These are phyloP conservation scores for Stenocarpella maydis DNA, from an alignment of 2,329 filamentous ascomycete species.

Conservation along the genomic window DNA sequence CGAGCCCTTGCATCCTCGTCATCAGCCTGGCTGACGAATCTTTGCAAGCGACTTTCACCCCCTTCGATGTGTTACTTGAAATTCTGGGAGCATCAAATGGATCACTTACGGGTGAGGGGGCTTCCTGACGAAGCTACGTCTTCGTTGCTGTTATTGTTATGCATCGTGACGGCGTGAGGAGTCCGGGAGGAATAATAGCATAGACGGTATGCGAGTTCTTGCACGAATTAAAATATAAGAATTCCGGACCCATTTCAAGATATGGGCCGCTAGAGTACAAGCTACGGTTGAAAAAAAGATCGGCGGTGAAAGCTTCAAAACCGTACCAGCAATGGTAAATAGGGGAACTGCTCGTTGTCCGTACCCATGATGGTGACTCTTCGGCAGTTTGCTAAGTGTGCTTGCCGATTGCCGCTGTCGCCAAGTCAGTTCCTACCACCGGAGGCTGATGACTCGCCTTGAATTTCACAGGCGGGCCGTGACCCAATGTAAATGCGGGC, in stretches of 20 bases:
- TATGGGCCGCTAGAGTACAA: background rate
- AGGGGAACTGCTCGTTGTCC: background rate
- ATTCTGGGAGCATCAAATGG: background rate
- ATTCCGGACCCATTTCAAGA: background rate
- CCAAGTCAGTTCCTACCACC: slow-evolving; percentile 4
- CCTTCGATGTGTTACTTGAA: slow-evolving; percentile 3
- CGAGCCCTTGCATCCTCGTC: slow-evolving; percentile 51
- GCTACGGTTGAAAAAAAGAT: background rate
- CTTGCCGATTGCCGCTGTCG: slow-evolving; percentile 6
- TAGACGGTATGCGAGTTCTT: background rate
- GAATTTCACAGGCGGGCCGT: background rate
- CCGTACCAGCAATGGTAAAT: background rate
- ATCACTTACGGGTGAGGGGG: slow-evolving; percentile 26
- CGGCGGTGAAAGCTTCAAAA: background rate
- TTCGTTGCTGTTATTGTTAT: background rate
- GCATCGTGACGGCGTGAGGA: background rate
- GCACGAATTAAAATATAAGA: too few species aligned
- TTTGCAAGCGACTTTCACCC: slow-evolving; percentile 24
- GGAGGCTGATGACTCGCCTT: slow-evolving; percentile 19
- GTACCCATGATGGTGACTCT: background rate
- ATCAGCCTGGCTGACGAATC: slow-evolving; percentile 43
- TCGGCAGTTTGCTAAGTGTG: slow-evolving; percentile 13
- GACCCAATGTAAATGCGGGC: slow-evolving; percentile 23
- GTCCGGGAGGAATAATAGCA: background rate
- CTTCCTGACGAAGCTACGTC: background rate